phyloP scores from a whole-genome alignment of 2,329 filamentous ascomycete species.

The Monosporascus sp. region DNA sequence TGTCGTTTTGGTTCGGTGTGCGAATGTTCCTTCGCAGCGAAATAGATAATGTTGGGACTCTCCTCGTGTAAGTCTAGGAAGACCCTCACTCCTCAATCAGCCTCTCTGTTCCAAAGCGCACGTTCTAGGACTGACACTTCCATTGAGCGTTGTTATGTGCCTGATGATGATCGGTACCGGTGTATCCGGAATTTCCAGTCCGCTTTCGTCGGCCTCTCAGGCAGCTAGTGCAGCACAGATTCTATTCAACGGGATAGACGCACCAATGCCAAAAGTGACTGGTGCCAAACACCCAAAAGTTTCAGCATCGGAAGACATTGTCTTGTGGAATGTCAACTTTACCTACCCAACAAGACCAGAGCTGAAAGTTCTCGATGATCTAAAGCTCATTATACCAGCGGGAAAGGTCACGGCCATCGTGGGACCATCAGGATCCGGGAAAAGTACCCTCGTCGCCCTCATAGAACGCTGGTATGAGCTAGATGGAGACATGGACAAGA shows the following conservation, averaged over 20 bases:
- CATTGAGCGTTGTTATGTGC: constrained; percentile 43
- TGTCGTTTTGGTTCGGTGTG: constrained; percentile 27
- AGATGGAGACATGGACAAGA: constrained; percentile 34
- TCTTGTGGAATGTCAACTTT: constrained; percentile 61
- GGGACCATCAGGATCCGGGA: constrained; percentile 66
- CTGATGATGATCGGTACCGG: constrained; percentile 54
- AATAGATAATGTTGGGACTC: constrained; percentile 43
- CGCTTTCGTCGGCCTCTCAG: constrained; percentile 51
- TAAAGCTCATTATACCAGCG: constrained; percentile 53
- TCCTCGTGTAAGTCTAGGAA: constrained; percentile 38
- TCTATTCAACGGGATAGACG: constrained; percentile 50
- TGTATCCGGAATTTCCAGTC: constrained; percentile 50
- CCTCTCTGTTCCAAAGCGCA: too few species aligned
- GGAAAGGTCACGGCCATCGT: constrained; percentile 72
- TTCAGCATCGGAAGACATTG: constrained; percentile 47
- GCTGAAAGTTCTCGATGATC: constrained; percentile 55
- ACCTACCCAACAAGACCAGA: constrained; percentile 63
- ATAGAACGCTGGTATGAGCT: constrained; percentile 69
- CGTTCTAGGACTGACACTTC: too few species aligned
- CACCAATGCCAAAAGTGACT: constrained; percentile 34
- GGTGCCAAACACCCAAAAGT: constrained; percentile 43
- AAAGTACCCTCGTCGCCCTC: constrained; percentile 67
- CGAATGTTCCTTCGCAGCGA: constrained; percentile 19
- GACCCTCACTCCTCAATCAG: too few species aligned
- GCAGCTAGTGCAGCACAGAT: constrained; percentile 51